A percentile compares a stretch with the other conserved stretches of the same genome.
phyloP scores from a whole-genome alignment of 108 stramenopile genomes.

The Nannochloropsis salina region DNA sequence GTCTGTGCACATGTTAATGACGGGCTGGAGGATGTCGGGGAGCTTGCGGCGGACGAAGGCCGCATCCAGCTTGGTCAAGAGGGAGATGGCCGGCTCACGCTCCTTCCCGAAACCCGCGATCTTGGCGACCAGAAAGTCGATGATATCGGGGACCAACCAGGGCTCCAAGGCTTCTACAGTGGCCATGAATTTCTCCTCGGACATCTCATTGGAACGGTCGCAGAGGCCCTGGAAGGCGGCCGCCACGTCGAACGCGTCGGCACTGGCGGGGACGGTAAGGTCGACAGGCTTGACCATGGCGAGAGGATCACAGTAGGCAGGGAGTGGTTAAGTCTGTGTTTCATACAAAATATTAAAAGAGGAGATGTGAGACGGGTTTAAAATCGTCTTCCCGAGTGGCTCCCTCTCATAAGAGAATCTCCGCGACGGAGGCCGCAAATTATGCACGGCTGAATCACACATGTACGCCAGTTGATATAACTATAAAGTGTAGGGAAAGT shows the following conservation, averaged over 20 bases:
- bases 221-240: conserved; percentile 11
- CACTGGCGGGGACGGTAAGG: not conserved
- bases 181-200: conserved; percentile 8
- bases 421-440: too few species aligned
- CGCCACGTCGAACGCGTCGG: not conserved
- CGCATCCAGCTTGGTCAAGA: conserved; percentile 17
- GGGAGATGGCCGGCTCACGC: conserved; percentile 2
- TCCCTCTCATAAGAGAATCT: too few species aligned
- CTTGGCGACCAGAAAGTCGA: conserved; percentile 10
- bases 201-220: not conserved
- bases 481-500: too few species aligned
- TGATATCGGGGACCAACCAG: conserved; percentile 3
- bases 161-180: not conserved
- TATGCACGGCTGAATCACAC: too few species aligned
- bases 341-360: too few species aligned
- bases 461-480: too few species aligned
- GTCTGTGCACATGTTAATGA: conserved; percentile 15
- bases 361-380: too few species aligned
- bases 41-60: not conserved
- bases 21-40: conserved; percentile 9
- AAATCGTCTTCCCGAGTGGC: too few species aligned
- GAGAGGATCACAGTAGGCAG: too few species aligned
- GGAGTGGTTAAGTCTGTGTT: conserved; percentile 7
- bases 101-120: not conserved
- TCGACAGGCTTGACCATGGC: conserved; percentile 17